Evolutionary conservation across 495 filamentous ascomycete species (phyloP).

Genomic region (Apiosordaria backusii): DNA sequence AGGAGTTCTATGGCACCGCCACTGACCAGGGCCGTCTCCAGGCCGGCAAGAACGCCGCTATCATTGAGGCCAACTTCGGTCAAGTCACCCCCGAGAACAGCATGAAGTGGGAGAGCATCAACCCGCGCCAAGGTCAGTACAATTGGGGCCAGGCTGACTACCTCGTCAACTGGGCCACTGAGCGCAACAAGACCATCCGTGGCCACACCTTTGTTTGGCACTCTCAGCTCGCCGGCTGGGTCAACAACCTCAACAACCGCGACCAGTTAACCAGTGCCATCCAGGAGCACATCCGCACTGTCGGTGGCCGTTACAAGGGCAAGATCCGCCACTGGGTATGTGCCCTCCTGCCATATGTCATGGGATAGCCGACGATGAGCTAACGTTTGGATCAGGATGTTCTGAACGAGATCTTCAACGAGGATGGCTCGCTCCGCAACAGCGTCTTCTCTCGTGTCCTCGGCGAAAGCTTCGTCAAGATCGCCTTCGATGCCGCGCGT

Average conservation of each 20-base stretch:
- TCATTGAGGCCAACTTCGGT: slow-evolving; percentile 60
- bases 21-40: slow-evolving; percentile 53
- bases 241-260: slow-evolving; percentile 50
- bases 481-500: slow-evolving; percentile 60
- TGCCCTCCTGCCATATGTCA: not conserved
- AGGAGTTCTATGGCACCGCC: slow-evolving; percentile 57
- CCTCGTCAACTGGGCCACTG: slow-evolving; percentile 57
- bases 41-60: slow-evolving; percentile 48
- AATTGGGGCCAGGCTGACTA: slow-evolving; percentile 51
- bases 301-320: slow-evolving; percentile 58
- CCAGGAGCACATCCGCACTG: slow-evolving; percentile 56
- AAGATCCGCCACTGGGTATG: slow-evolving; percentile 58
- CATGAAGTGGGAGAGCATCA: slow-evolving; percentile 60
- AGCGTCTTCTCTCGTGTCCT: slow-evolving; percentile 59
- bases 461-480: slow-evolving; percentile 54
- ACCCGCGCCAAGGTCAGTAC: slow-evolving; percentile 47
- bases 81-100: slow-evolving; percentile 65
- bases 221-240: slow-evolving; percentile 62
- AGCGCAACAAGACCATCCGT: slow-evolving; percentile 56
- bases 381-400: slow-evolving; percentile 46
- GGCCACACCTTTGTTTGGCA: slow-evolving; percentile 64
- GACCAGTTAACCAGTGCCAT: slow-evolving; percentile 51
- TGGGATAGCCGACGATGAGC: not conserved
- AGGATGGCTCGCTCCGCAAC: slow-evolving; percentile 54
- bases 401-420: slow-evolving; percentile 66